Base-by-base conservation (phyloP, 176 grass and related monocot genomes). In the Bolboschoenus planiculmis region DNA sequence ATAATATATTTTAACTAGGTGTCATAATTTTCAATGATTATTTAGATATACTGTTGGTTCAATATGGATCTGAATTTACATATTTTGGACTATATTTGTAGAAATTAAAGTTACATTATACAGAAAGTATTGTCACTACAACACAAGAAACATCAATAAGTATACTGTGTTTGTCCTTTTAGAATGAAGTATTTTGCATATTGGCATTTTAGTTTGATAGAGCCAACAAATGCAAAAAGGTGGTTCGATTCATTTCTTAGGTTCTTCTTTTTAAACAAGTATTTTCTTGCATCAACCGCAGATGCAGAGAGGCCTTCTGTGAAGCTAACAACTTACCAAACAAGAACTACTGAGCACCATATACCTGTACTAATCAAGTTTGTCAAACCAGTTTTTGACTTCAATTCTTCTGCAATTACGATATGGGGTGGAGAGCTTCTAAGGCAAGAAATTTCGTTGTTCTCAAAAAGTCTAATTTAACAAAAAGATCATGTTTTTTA, bases 301-400 rank as follows among this genome's bases (percentile, higher is more conserved):
- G 95, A 98, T 81, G 79, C 75, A 65, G 61, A 55, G 51, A 91
- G 95, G 56, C 95, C 95, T 78, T 93, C 79, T 6, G 90, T 98
- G 24, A 93, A 89, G 60, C 71, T 98, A 0, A 87, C 90, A 24
- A 95, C 92, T 16, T 91, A 91, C 14, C 78, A 84, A 23, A 39
- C 62, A 57, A 84, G 95, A 88, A 98, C 90, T 21, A 93, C 90
- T 3, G 88, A 91, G 24, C 85, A 14, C 46, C 79, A 70, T 83
- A 90, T 98, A 79, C 87, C 82, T 3, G 79, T 98, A 11, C n/a
- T 98, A 47, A 84, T 98, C 40, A 91, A 90, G 86, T 98, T 98
- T 82, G 83, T 81, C 67, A 98, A 98, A 87, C 90, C 95, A 5
- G 87, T 98, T 39, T 98, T 98, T 86, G 90, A 91, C 60, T 93